phyloP scores from a whole-genome alignment of 1,284 basidiomycete species.

The Chalciporus sp. region DNA sequence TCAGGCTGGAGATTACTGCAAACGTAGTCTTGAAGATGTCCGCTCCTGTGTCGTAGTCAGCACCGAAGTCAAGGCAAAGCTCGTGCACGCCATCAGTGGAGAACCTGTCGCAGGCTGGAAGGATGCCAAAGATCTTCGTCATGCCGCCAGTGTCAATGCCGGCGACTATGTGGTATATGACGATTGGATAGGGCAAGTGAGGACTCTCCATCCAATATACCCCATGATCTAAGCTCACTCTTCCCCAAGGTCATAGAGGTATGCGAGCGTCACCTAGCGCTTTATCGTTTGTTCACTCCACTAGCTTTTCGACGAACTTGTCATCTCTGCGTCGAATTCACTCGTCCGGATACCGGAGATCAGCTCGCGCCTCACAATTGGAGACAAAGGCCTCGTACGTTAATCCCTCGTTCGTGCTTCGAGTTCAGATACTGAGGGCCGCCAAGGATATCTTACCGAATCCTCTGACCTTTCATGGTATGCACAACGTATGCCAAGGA shows the following conservation, averaged over 20 bases:
- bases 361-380: constrained; percentile 68
- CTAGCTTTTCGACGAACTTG: constrained; percentile 85
- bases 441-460: constrained; percentile 68
- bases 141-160: constrained; percentile 62
- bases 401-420: constrained; percentile 10
- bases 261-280: constrained; percentile 10
- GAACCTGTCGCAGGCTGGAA: constrained; percentile 67
- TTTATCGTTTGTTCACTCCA: constrained; percentile 10
- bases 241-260: constrained; percentile 51
- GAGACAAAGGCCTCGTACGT: constrained; percentile 69
- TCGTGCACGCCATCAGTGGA: constrained; percentile 77
- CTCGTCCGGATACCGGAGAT: constrained; percentile 76
- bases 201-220: constrained; percentile 23
- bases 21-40: constrained; percentile 72
- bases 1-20: constrained; percentile 83
- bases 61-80: constrained; percentile 60
- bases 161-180: constrained; percentile 83
- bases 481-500: constrained; percentile 50
- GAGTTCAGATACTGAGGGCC: constrained; percentile 5
- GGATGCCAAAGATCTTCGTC: constrained; percentile 60
- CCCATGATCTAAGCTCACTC: constrained; percentile 13
- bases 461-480: constrained; percentile 46
- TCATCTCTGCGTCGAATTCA: constrained; percentile 62
- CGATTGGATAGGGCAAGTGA: constrained; percentile 89
- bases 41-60: constrained; percentile 78